Evolutionary conservation across 768 basidiomycete species (phyloP), one percentile per base, ranked within the genome.

Genomic region (Serendipita sp.): DNA sequence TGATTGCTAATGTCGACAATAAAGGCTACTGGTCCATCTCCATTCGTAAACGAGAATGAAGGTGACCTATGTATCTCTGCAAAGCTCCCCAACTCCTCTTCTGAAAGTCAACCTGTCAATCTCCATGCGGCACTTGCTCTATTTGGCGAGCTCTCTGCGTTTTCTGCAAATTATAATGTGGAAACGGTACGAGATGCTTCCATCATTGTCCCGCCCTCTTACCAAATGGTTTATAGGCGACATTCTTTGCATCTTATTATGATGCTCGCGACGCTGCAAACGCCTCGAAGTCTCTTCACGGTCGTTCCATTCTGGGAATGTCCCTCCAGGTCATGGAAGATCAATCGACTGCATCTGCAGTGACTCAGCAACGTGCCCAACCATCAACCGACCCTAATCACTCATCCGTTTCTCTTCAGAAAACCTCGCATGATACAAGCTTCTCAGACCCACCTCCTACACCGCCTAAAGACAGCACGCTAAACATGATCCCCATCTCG

Each of bases 231-330:
- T 3, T 66, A 78, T n/a, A 60, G 56, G 35, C 56, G 72, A 72
- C 78, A 34, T 88, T 83, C 72, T 74, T 73, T 45, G 80, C 84
- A 63, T 86, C 89, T 67, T 91, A 81, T 71, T 85, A 79, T 70
- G 87, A 90, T 69, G 76, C 81, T 32, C 78, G 85, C 30, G 78
- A 79, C 44, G 83, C 85, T 3, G 74, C 77, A 44, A 69, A 71
- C 10, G 86, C 88, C 13, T 79, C 75, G 68, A 72, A 73, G 52
- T 75, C 75, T 51, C 74, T 91, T 18, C 70, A 85, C 54, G 77
- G 77, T 2, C 77, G 77, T 44, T 72, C 74, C 51, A 70, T 82
- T 41, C 80, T 81, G 63, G 83, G 81, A 41, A 78, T 81, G 74
- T 78, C 76, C 60, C 73, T 88, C 32, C 73, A 71, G 13, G 74